Evolutionary conservation across 108 stramenopile species (phyloP).

Genomic region (Conticribra weissflogii): DNA sequence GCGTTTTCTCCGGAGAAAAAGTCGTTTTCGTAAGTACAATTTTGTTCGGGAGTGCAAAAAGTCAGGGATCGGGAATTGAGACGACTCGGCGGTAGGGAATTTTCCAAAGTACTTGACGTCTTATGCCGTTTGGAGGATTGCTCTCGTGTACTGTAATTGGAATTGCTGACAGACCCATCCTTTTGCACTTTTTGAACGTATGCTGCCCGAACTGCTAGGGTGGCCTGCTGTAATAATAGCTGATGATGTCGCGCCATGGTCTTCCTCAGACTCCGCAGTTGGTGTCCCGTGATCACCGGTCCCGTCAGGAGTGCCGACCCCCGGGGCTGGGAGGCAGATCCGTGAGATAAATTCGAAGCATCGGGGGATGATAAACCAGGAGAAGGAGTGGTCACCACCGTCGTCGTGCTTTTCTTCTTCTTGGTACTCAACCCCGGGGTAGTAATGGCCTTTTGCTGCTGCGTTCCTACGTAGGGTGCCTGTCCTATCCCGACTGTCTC

Average conservation of each 20-base stretch:
- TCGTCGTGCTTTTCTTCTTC: slow-evolving; percentile 50
- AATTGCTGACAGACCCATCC: background rate
- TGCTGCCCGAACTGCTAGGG: slow-evolving; percentile 75
- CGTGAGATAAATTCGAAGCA: slow-evolving; percentile 14
- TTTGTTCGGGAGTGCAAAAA: slow-evolving; percentile 11
- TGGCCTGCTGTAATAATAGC: slow-evolving; percentile 75
- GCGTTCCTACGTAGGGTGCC: slow-evolving; percentile 29
- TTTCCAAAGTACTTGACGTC: no score
- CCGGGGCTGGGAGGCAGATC: no score
- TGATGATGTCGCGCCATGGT: slow-evolving; percentile 80
- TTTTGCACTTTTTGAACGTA: slow-evolving; percentile 49
- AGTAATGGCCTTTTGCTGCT: slow-evolving; percentile 44
- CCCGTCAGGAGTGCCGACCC: slow-evolving; percentile 3
- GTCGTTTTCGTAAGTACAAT: slow-evolving; percentile 40
- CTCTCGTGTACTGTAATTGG: no score
- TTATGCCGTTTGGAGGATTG: no score
- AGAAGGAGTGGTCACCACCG: slow-evolving; percentile 43
- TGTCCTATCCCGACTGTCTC: slow-evolving; percentile 1
- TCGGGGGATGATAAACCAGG: slow-evolving; percentile 6
- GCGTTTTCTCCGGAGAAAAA: slow-evolving; percentile 61
- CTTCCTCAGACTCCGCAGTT: slow-evolving; percentile 54
- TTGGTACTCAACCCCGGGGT: slow-evolving; percentile 45
- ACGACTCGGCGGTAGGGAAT: slow-evolving; percentile 13
- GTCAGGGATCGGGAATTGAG: slow-evolving; percentile 29
- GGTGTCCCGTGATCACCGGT: slow-evolving; percentile 53